phyloP scores from a whole-genome alignment of 2,329 filamentous ascomycete genomes.

The Stagonosporopsis tanaceti region DNA sequence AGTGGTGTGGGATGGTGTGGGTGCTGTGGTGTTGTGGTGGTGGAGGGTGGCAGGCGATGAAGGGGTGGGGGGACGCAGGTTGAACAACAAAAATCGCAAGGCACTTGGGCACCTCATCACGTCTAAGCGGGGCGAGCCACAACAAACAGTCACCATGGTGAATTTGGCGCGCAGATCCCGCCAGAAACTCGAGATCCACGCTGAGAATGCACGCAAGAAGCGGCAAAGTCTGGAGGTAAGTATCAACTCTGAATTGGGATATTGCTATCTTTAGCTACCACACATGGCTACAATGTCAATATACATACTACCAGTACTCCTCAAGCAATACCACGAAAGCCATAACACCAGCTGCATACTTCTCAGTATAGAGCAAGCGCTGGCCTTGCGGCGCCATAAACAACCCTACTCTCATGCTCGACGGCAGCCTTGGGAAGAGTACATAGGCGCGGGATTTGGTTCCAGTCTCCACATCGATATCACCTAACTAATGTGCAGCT shows the following conservation, averaged over 20 bases:
- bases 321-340: no score
- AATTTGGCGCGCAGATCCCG: not conserved
- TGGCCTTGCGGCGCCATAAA: not conserved
- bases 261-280: not conserved
- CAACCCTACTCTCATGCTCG: not conserved
- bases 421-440: not conserved
- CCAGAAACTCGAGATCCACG: not conserved
- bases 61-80: not conserved
- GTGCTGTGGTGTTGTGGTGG: not conserved
- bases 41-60: not conserved
- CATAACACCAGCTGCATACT: not conserved
- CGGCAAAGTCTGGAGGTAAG: not conserved
- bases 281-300: not conserved
- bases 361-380: not conserved
- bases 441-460: not conserved
- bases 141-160: not conserved
- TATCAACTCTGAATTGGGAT: not conserved
- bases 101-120: not conserved
- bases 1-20: no score
- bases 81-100: not conserved
- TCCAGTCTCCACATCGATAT: not conserved
- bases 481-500: not conserved
- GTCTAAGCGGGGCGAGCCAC: slow-evolving; percentile 1
- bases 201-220: not conserved
- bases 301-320: not conserved